Conservation (phyloP, 108 stramenopile genomes). For the Thalassiosira profunda region DNA sequence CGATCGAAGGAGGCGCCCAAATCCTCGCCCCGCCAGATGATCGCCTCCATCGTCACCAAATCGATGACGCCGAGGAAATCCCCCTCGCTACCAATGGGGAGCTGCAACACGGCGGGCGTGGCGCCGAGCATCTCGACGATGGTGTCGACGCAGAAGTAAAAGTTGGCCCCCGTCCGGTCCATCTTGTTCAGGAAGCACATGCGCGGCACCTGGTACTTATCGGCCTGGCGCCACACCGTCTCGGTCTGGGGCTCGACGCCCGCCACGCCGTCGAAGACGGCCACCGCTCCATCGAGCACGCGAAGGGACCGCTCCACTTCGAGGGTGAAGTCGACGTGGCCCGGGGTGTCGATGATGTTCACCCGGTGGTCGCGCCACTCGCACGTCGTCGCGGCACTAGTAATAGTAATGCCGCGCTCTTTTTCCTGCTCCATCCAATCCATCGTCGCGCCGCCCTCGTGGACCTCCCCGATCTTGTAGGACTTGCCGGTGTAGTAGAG, state of each 20-base stretch:
- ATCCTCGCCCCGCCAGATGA: slow-evolving; percentile 97
- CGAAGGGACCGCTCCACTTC: slow-evolving; percentile 98
- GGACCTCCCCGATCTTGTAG: slow-evolving; percentile 98
- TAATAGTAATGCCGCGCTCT: slow-evolving; percentile 99
- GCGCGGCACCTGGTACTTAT: slow-evolving; percentile 97
- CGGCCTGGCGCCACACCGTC: slow-evolving; percentile 99
- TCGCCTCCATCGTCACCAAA: slow-evolving; percentile 96
- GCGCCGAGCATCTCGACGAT: slow-evolving; percentile 93
- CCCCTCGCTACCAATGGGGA: slow-evolving; percentile 93
- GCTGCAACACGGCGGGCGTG: slow-evolving; percentile 94
- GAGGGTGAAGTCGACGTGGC: slow-evolving; percentile 95
- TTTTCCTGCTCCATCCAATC: slow-evolving; percentile 99
- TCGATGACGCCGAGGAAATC: slow-evolving; percentile 98
- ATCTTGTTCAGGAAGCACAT: slow-evolving; percentile 99
- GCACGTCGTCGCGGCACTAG: slow-evolving; percentile 97
- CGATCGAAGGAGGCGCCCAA: slow-evolving; percentile 95
- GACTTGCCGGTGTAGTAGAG: slow-evolving; percentile 99
- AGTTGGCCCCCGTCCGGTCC: slow-evolving; percentile 99
- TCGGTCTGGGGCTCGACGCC: slow-evolving; percentile 99
- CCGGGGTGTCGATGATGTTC: slow-evolving; percentile 99
- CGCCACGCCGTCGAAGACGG: slow-evolving; percentile 99
- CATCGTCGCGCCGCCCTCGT: slow-evolving; percentile 99
- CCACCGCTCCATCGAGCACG: slow-evolving; percentile 98
- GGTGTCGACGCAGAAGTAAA: slow-evolving; percentile 95
- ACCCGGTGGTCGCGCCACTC: slow-evolving; percentile 95